A percentile compares a stretch with the other conserved stretches of the same genome.
Evolutionary conservation across 768 basidiomycete genomes (phyloP).

Genomic region (Rhodotorula taiwanensis): DNA sequence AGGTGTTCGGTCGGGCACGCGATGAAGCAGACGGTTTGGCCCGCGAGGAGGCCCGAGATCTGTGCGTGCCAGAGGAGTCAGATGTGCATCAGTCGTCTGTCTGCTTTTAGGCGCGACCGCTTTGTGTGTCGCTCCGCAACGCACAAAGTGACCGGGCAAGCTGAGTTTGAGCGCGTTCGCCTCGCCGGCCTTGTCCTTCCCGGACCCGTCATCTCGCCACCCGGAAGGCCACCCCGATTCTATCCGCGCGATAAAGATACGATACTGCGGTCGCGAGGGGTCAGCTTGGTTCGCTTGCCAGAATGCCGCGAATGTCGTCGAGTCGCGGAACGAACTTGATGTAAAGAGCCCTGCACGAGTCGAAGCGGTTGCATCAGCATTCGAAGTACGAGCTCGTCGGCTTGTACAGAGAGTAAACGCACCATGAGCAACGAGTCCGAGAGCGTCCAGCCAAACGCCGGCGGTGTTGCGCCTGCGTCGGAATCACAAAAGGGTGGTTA

Average conservation of each 20-base stretch:
- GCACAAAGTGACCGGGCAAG: conserved; percentile 54
- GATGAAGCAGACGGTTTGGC: conserved; percentile 61
- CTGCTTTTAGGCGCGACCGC: background rate
- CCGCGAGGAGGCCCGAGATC: conserved; percentile 61
- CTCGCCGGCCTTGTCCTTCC: conserved; percentile 40
- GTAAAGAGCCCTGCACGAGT: conserved; percentile 44
- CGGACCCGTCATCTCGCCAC: conserved; percentile 52
- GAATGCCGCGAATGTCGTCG: too few species aligned
- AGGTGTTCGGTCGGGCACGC: conserved; percentile 73
- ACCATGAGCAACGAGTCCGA: conserved; percentile 63
- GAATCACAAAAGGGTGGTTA: background rate
- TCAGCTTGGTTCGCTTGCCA: too few species aligned
- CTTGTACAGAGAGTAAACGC: too few species aligned
- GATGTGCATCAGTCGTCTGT: background rate
- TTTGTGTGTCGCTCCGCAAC: too few species aligned
- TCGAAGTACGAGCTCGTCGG: too few species aligned
- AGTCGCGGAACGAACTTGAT: background rate
- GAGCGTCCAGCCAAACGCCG: conserved; percentile 65
- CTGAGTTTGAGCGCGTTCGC: conserved; percentile 51
- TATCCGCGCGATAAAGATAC: conserved; percentile 53
- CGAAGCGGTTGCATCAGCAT: too few species aligned
- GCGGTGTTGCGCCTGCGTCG: conserved; percentile 56
- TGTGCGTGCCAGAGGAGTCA: conserved; percentile 34
- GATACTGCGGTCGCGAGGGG: conserved; percentile 61
- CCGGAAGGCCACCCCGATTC: conserved; percentile 31